These are phyloP conservation scores for Aschersonia sp. DNA, from an alignment of 2,329 filamentous ascomycete species.

Conservation along the genomic window DNA sequence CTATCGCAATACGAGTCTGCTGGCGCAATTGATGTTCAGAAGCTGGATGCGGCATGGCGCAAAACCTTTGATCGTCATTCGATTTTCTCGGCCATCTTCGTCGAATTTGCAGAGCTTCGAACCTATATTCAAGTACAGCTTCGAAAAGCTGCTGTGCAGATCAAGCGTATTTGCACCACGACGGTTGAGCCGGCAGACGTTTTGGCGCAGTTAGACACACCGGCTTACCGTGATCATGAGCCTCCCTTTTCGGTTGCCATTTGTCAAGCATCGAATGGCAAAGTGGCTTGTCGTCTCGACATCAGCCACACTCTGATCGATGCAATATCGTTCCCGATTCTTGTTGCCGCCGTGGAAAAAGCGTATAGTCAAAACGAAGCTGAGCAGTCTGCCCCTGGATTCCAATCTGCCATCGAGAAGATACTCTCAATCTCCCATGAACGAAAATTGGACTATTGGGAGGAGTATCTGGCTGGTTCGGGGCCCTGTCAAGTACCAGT, in stretches of 20 bases:
- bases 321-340: slow-evolving; percentile 12
- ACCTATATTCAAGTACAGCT: background rate
- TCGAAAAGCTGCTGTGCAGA: background rate
- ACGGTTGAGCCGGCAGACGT: background rate
- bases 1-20: background rate
- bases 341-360: slow-evolving; percentile 13
- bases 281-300: slow-evolving; percentile 13
- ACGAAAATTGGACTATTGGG: background rate
- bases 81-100: background rate
- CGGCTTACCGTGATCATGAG: slow-evolving; percentile 4
- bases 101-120: background rate
- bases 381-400: slow-evolving; percentile 1
- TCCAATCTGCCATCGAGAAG: background rate
- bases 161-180: background rate
- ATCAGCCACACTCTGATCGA: slow-evolving; percentile 18
- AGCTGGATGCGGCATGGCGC: background rate
- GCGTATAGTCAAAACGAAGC: slow-evolving; percentile 10
- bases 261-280: slow-evolving; percentile 4
- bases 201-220: background rate
- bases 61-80: background rate
- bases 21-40: background rate
- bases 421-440: background rate
- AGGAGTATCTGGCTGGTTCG: background rate
- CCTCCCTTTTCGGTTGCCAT: slow-evolving; percentile 5
- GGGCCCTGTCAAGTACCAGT: slow-evolving; percentile 2